These are phyloP conservation scores for Penicillium cinerascens DNA, from an alignment of 495 filamentous ascomycete genomes.

Conservation along the genomic window DNA sequence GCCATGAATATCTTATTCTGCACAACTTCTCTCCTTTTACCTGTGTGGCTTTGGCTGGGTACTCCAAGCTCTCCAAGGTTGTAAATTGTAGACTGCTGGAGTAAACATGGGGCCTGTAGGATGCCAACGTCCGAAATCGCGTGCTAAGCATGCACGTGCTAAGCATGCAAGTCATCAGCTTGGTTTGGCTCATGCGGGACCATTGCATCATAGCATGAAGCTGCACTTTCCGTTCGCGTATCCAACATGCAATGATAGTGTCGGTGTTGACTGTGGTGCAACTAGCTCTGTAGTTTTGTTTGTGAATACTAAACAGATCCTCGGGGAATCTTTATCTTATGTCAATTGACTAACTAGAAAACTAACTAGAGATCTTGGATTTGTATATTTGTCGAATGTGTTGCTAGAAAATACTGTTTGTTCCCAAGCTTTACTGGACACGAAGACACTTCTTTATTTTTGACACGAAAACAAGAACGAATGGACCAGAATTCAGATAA, in stretches of 20 bases:
- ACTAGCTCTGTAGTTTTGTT: too few species aligned
- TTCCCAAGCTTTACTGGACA: background rate
- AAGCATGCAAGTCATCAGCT: slow-evolving; percentile 21
- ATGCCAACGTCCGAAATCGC: background rate
- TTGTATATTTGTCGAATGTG: too few species aligned
- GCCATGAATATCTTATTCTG: slow-evolving; percentile 20
- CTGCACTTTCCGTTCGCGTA: background rate
- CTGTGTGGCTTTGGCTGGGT: background rate
- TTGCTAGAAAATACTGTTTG: too few species aligned
- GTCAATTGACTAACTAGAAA: too few species aligned
- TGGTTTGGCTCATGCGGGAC: slow-evolving; percentile 24
- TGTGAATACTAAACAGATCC: too few species aligned
- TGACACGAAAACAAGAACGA: background rate
- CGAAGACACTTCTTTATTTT: background rate
- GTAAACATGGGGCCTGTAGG: background rate
- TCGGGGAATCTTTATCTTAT: too few species aligned
- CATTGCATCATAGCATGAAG: slow-evolving; percentile 13
- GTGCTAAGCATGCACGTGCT: background rate
- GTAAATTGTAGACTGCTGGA: background rate
- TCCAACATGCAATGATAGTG: background rate
- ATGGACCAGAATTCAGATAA: background rate
- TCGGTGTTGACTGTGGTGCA: too few species aligned
- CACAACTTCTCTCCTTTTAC: background rate
- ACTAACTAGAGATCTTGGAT: too few species aligned
- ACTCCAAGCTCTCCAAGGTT: background rate